Evolutionary conservation across 805 yeast species (phyloP).

Genomic region (Nakazawaea anatomiae): DNA sequence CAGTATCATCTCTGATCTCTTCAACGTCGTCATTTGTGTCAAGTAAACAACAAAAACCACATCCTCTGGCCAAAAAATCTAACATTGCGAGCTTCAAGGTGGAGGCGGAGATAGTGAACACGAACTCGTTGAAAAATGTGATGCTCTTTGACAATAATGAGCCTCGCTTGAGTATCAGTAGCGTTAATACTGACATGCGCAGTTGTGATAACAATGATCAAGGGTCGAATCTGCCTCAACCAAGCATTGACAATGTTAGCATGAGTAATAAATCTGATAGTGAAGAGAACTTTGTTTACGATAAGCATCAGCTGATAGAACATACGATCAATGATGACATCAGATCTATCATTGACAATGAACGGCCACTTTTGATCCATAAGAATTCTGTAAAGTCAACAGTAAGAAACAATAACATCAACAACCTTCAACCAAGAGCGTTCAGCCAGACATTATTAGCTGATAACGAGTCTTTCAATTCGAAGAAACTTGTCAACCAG

Average conservation of each 20-base stretch:
- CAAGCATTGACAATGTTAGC: neutral
- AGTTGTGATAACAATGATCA: neutral
- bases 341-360: neutral
- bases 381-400: constrained; percentile 8
- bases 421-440: constrained; percentile 6
- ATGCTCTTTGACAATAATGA: constrained; percentile 6
- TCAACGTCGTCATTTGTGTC: neutral
- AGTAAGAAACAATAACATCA: neutral
- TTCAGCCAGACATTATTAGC: constrained; percentile 9
- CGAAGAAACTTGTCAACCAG: constrained; percentile 1
- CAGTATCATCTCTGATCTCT: constrained; percentile 1
- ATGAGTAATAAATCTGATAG: constrained; percentile 2
- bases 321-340: neutral
- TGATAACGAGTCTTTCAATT: constrained; percentile 8
- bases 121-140: constrained; percentile 1
- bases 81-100: constrained; percentile 6
- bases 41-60: neutral
- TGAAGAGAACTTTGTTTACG: constrained; percentile 11
- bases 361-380: constrained; percentile 9
- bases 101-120: constrained; percentile 10
- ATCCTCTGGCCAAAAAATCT: neutral
- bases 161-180: neutral
- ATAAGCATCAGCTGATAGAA: neutral
- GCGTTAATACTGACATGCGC: neutral
- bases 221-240: neutral